Evolutionary conservation across 1,139 yeast genomes (phyloP).

Genomic region (Saccharomyces hybrid): DNA sequence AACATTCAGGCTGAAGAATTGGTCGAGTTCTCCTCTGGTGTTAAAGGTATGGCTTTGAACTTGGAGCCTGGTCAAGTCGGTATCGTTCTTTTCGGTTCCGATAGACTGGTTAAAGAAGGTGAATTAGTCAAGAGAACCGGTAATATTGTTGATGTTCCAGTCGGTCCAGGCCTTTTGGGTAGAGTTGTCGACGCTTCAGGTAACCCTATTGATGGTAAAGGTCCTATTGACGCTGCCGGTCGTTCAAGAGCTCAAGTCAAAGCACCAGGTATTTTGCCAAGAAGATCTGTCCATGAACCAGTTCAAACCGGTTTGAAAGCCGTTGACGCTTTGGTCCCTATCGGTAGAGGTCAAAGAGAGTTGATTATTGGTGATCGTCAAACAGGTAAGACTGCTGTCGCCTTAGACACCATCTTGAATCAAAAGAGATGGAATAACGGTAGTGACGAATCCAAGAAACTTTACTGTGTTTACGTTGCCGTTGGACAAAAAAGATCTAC

Average conservation of each 20-base stretch:
- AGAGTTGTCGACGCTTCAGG: constrained; percentile 99
- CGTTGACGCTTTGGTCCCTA: constrained; percentile 97
- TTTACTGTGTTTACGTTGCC: constrained; percentile 99
- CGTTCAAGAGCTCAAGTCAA: constrained; percentile 95
- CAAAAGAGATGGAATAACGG: constrained; percentile 99
- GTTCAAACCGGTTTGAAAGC: constrained; percentile 99
- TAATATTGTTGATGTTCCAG: constrained; percentile 98
- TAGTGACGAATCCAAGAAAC: constrained; percentile 90
- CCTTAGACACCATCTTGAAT: constrained; percentile 94
- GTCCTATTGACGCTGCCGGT: constrained; percentile 85
- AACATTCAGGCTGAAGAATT: constrained; percentile 99
- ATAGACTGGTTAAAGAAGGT: constrained; percentile 98
- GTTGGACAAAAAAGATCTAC: constrained; percentile 99
- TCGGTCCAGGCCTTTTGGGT: constrained; percentile 96
- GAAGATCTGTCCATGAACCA: constrained; percentile 98
- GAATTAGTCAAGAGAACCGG: constrained; percentile 99
- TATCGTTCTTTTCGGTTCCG: constrained; percentile 99
- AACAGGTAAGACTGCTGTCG: constrained; percentile 99
- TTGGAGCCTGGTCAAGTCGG: constrained; percentile 99
- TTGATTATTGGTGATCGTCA: constrained; percentile 99
- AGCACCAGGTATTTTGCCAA: constrained; percentile 99
- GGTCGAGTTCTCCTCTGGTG: constrained; percentile 99
- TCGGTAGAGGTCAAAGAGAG: constrained; percentile 99
- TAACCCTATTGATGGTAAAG: constrained; percentile 99
- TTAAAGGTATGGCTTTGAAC: constrained; percentile 99